Base-by-base conservation (phyloP, 352 stramenopile genomes). In the Phytopythium chamaehyphon region DNA sequence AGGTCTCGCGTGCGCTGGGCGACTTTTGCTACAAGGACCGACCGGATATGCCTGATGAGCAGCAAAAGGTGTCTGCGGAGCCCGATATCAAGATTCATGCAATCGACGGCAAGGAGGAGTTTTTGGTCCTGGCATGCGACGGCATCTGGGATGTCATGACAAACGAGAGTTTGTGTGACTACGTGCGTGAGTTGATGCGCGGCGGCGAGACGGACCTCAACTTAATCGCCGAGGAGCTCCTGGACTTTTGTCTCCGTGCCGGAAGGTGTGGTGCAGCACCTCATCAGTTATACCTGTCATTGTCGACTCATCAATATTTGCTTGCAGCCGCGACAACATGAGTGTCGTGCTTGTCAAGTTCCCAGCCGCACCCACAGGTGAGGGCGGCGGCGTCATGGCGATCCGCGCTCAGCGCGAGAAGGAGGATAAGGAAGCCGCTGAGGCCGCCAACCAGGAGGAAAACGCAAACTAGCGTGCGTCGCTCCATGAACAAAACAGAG, bases 131-230 rank as follows among this genome's bases (percentile, higher is more conserved):
- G 33, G 91, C 89, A 10, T 98, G 89, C 53, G 90, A 98, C 51
- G 92, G 90, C 37, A 95, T 97, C 47, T 97, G 92, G 90, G 92
- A 98, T 47, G 90, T 97, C 33, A 96, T 98, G 82, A 82, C 59
- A 43, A 95, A 97, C 54, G 83, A 97, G 58, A 81, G 96, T 47
- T 73, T 84, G 22, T 91, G 88, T 46, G 72, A 83, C 26, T 95
- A 90, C 61, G 86, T 97, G 28, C 80, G 83, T 28, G 66, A 79
- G 47, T 68, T 93, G 8, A 77, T 95, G 67, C 57, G 57, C 51
- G 74, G 83, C 31, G 83, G 83, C 48, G 78, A 94, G 55, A 60
- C 40, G 33, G 68, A 87, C 54, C 58, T 92, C 61, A 70, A 73
- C 16, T 67, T 94, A 43, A 83, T 92, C 56, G 78, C 78, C 26